Percentiles rank a stretch among this genome's conserved stretches.
Conservation (phyloP, 495 filamentous ascomycete genomes). For the Penicillium desertorum region DNA sequence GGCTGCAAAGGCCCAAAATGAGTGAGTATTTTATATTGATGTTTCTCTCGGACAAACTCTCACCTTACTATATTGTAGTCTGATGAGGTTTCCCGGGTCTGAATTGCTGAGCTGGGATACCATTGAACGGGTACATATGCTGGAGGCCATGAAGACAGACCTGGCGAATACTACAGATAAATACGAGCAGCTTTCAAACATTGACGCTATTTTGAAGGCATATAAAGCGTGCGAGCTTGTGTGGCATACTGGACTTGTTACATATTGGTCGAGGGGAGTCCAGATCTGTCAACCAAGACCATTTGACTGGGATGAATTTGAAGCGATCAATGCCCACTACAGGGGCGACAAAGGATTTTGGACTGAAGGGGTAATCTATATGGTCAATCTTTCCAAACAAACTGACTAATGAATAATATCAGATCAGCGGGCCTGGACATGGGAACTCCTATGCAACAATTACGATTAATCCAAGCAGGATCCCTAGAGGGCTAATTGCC, state of each 20-base stretch:
- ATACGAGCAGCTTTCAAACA: slow-evolving; percentile 2
- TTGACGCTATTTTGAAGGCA: slow-evolving; percentile 4
- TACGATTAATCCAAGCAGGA: not conserved
- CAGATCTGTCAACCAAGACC: not conserved
- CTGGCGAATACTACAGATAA: not conserved
- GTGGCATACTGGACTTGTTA: slow-evolving; percentile 1
- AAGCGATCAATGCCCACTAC: not conserved
- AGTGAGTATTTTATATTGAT: not conserved
- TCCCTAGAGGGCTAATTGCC: not conserved
- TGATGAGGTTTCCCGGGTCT: not conserved
- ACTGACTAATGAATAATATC: not conserved
- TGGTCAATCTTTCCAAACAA: not conserved
- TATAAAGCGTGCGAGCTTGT: not conserved
- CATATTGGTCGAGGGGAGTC: slow-evolving; percentile 12
- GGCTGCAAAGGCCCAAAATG: not conserved
- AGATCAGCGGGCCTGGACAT: not conserved
- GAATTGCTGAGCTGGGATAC: not conserved
- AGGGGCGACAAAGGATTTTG: slow-evolving; percentile 3
- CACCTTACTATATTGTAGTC: not conserved
- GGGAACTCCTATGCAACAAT: not conserved
- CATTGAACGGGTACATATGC: not conserved
- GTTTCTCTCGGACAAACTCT: not conserved
- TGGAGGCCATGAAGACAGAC: slow-evolving; percentile 4
- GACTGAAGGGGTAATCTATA: slow-evolving; percentile 1
- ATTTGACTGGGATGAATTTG: slow-evolving; percentile 16